Conservation (phyloP, 352 stramenopile genomes). For the Phytophthora foliorum region DNA sequence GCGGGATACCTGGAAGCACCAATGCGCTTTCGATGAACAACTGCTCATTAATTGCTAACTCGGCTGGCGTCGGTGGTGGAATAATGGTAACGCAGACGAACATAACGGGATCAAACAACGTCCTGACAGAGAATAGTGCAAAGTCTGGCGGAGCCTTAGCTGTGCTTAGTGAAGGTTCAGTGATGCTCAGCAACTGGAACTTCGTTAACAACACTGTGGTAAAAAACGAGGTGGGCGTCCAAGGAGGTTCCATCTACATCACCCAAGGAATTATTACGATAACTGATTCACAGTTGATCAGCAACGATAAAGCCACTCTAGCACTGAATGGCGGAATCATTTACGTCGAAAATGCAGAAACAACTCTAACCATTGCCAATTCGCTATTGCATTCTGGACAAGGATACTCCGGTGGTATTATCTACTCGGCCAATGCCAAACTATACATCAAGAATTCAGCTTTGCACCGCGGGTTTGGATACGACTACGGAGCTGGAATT, state of each 20-base stretch:
- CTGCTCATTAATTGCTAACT: constrained; percentile 36
- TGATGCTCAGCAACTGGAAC: constrained; percentile 36
- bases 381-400: constrained; percentile 50
- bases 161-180: constrained; percentile 20
- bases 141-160: constrained; percentile 43
- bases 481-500: constrained; percentile 67
- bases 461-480: constrained; percentile 41
- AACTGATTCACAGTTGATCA: constrained; percentile 39
- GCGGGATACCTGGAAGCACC: constrained; percentile 4
- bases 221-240: constrained; percentile 15
- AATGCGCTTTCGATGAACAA: constrained; percentile 33
- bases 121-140: constrained; percentile 32
- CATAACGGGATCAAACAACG: constrained; percentile 29
- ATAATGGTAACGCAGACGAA: constrained; percentile 42
- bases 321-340: constrained; percentile 52
- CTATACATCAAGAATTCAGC: constrained; percentile 47
- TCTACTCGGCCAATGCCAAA: constrained; percentile 47
- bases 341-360: constrained; percentile 47
- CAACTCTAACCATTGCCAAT: constrained; percentile 43
- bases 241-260: constrained; percentile 42
- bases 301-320: constrained; percentile 38
- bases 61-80: constrained; percentile 36
- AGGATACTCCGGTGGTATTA: constrained; percentile 50
- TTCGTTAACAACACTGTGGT: constrained; percentile 52
- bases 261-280: constrained; percentile 33